Percentiles rank a stretch among this genome's conserved stretches.
Conservation (phyloP, 1,139 yeast genomes). For the Geotrichum australiense region DNA sequence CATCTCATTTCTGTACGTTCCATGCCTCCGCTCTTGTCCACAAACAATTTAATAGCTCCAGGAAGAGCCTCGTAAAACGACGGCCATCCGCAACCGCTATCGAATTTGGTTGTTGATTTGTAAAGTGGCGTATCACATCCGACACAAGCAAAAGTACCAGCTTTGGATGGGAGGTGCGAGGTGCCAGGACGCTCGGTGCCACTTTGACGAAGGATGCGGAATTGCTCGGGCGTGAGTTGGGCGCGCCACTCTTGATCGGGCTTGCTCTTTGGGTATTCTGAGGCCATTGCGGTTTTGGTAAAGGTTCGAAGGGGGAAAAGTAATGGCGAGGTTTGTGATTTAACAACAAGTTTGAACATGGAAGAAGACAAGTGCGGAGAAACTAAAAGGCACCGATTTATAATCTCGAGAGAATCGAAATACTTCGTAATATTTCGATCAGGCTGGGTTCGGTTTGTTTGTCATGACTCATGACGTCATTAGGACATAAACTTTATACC, state of each 20-base stretch:
- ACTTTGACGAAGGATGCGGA: constrained; percentile 65
- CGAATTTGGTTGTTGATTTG: constrained; percentile 71
- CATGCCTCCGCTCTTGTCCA: constrained; percentile 67
- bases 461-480: no score
- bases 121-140: constrained; percentile 80
- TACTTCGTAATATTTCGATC: no score
- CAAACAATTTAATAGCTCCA: constrained; percentile 56
- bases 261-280: constrained; percentile 34
- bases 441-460: no score
- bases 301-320: no score
- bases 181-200: constrained; percentile 82
- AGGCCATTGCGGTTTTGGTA: no score
- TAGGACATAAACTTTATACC: no score
- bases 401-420: no score
- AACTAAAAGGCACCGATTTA: no score
- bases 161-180: constrained; percentile 44
- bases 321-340: no score
- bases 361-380: no score
- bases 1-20: constrained; percentile 83
- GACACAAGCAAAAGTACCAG: constrained; percentile 74
- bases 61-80: constrained; percentile 88
- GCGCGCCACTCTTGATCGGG: constrained; percentile 77
- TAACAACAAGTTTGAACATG: no score
- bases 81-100: constrained; percentile 97
- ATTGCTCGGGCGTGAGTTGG: constrained; percentile 66